Conservation (phyloP, 2,329 filamentous ascomycete species). For the Verticillium longisporum region DNA sequence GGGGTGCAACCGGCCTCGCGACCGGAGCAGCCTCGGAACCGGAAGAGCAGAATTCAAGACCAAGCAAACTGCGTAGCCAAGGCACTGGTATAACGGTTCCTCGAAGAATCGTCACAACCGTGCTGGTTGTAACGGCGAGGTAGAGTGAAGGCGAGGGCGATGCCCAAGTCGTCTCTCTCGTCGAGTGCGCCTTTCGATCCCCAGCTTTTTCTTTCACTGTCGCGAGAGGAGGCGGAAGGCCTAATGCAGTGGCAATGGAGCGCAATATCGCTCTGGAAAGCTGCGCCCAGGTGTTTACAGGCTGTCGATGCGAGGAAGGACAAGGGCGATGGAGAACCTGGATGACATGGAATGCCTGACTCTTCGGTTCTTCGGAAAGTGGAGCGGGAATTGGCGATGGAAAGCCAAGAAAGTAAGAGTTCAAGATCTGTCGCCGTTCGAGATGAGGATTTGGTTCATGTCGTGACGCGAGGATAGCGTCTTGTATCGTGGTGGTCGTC, state of each 20-base stretch:
- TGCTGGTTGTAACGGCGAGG: no score
- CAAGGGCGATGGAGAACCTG: background rate
- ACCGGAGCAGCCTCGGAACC: conserved; percentile 52
- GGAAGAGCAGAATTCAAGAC: conserved; percentile 13
- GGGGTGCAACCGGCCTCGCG: conserved; percentile 53
- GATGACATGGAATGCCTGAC: background rate
- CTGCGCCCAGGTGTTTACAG: background rate
- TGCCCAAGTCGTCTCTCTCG: background rate
- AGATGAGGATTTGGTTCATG: background rate
- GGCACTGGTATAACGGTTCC: conserved; percentile 3
- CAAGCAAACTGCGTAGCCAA: conserved; percentile 2
- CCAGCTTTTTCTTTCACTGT: background rate
- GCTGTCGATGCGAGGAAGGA: background rate
- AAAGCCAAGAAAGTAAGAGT: background rate
- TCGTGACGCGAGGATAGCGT: background rate
- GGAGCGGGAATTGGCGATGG: background rate
- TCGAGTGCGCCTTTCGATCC: conserved; percentile 1
- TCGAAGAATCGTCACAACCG: background rate
- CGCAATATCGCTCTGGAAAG: background rate
- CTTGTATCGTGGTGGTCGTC: background rate
- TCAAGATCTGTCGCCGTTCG: background rate
- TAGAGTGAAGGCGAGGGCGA: background rate
- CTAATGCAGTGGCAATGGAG: conserved; percentile 1
- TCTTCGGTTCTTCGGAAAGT: background rate
- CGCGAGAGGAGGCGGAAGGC: background rate